Base-by-base conservation (phyloP, 2,329 filamentous ascomycete genomes). In the Penicillium sp. region DNA sequence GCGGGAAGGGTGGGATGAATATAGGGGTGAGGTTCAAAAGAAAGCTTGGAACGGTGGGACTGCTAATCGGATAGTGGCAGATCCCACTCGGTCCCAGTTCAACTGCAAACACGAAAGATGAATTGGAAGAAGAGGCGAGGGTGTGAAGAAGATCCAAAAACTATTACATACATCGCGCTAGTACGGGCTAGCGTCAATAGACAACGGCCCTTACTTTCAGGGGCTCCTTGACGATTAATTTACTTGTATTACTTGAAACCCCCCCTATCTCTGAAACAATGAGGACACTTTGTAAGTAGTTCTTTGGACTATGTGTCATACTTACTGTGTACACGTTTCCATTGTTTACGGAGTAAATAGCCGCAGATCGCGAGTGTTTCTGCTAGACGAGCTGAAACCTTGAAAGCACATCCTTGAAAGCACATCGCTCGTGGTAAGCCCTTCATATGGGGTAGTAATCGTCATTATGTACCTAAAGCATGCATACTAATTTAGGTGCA, bases 121-220 rank as follows among this genome's bases (percentile, higher is more conserved):
- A 50, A 48, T 42, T 36, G 36, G 42, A 42, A 48, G 27, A 42
- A 48, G 41, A 40, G 38, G 38, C 49, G 46, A 36, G 32, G 27
- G 41, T 36, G 42, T 51, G 48, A 46, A 46, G 42, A 51, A 51
- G 48, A 40, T 54, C 34, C 40, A 54, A 43, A 55, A 51, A 55
- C 53, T 48, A 54, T 54, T 54, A 54, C 51, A 50, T 54, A 54
- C 46, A 50, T 54, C 34, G n/a, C 51, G 51, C 51, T 54, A 54
- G 51, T 50, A n/a, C 7, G 32, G 29, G 29, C 46, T 54, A 54
- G 51, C 46, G 51, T 34, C 40, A 54, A 45, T 54, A 45, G 51
- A 31, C 21, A 43, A 38, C 29, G 45, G 38, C 38, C 50, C 50
- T 48, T 48, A 29, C 43, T 29, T 39, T 54, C 51, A 54, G 51